phyloP scores from a whole-genome alignment of 148 eudicot species.

The Cornus kousa region DNA sequence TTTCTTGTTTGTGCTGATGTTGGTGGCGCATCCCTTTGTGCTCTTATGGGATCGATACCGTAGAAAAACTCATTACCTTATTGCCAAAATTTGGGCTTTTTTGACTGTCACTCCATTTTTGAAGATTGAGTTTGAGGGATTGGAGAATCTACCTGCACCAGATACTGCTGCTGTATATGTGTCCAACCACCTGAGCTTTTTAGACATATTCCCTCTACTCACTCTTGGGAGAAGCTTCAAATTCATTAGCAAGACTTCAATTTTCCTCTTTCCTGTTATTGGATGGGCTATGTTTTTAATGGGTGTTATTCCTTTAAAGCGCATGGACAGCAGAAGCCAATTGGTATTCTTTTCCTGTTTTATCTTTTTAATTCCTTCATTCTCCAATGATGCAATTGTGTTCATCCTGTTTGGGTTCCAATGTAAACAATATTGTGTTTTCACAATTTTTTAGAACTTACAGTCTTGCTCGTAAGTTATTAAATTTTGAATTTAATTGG shows the following conservation, averaged over 20 bases:
- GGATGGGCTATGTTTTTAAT: slow-evolving; percentile 96
- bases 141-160: slow-evolving; percentile 68
- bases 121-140: slow-evolving; percentile 65
- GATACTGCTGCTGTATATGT: slow-evolving; percentile 86
- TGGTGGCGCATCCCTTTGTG: slow-evolving; percentile 84
- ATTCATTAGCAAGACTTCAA: slow-evolving; percentile 90
- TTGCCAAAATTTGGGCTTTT: slow-evolving; percentile 81
- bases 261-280: slow-evolving; percentile 70
- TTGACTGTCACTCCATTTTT: slow-evolving; percentile 61
- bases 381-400: neutral
- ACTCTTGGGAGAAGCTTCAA: slow-evolving; percentile 84
- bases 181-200: slow-evolving; percentile 94
- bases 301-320: slow-evolving; percentile 88
- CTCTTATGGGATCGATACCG: slow-evolving; percentile 69
- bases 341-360: slow-evolving; percentile 41
- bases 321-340: slow-evolving; percentile 93
- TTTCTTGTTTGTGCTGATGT: slow-evolving; percentile 64
- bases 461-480: neutral
- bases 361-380: neutral
- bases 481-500: neutral
- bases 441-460: neutral
- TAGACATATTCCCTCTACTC: slow-evolving; percentile 83
- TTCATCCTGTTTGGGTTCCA: neutral
- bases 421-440: neutral
- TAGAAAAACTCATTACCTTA: slow-evolving; percentile 63